Conservation (phyloP, 2,329 filamentous ascomycete genomes). For the Colletotrichum abscissum region DNA sequence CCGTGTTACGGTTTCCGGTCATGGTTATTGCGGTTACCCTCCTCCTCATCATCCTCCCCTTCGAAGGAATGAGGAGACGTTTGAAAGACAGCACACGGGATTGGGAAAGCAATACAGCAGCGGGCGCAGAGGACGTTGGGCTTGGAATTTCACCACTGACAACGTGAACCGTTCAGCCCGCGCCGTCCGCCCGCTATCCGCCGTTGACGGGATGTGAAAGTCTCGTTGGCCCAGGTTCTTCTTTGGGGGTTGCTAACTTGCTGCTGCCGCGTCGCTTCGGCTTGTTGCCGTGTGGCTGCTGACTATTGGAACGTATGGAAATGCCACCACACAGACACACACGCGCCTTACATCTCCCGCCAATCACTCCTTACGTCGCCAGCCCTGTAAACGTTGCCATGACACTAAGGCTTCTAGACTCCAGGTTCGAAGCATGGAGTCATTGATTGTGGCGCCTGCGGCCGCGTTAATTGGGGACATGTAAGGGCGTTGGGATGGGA, state of each 20-base stretch:
- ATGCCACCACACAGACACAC: conserved; percentile 6
- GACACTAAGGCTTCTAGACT: conserved; percentile 28
- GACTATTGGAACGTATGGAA: conserved; percentile 27
- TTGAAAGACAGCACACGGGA: background rate
- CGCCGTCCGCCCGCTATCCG: background rate
- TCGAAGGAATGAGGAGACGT: background rate
- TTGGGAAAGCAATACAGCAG: background rate
- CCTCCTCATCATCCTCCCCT: too few species aligned
- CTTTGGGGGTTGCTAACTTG: background rate
- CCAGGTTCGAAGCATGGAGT: background rate
- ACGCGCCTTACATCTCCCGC: conserved; percentile 4
- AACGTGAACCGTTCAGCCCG: background rate
- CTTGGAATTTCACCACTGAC: background rate
- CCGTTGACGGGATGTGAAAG: background rate
- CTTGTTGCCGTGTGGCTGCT: conserved; percentile 30
- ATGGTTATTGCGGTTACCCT: background rate
- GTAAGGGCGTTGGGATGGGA: background rate
- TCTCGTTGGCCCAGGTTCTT: background rate
- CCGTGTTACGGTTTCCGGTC: conserved; percentile 9
- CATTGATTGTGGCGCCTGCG: conserved; percentile 23
- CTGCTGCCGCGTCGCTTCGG: conserved; percentile 15
- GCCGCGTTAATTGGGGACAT: conserved; percentile 10
- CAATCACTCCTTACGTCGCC: background rate
- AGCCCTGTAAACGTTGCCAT: conserved; percentile 28
- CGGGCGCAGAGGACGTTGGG: conserved; percentile 3